Evolutionary conservation across 2,329 filamentous ascomycete genomes (phyloP), one percentile per base, ranked within the genome.

Genomic region (Didymella keratinophila): DNA sequence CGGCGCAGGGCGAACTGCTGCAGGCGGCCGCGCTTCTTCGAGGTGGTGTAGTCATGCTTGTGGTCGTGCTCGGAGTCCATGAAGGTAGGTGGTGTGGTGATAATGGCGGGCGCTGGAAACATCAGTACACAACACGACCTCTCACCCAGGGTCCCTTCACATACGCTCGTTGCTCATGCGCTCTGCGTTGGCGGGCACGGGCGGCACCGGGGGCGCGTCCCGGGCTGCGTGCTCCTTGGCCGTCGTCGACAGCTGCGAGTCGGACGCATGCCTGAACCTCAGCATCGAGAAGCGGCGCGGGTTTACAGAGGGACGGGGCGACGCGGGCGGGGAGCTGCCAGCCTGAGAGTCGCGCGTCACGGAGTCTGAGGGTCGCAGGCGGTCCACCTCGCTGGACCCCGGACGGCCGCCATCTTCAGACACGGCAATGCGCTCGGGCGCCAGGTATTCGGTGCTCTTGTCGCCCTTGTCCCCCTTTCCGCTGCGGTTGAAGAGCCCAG

Each of bases 231-330:
- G 88, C 69, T 89, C 86, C 74, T 89, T 93, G 51, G 89, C 89
- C 74, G 87, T 86, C 28, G 87, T 82, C 11, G 92, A 92, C 61
- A 98, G 80, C 76, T 97, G 93, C 49, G 93, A 90, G 79, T 98
- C 94, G 9, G 93, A 97, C 61, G 92, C 93, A 84, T 97, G 93
- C 71, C 93, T 90, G 76, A 95, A 93, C 72, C 89, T 89, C 79
- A 97, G 81, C 77, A 96, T 77, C 70, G 83, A 87, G 75, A 89
- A 87, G 56, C 85, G 80, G 65, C 84, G 78, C 58, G 78, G 78
- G 64, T 43, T 25, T 6, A 71, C 76, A 45, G 73, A 72, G 65
- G 71, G 68, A 41, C 75, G 67, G 45, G 75, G 70, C 53, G 75
- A 71, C 43, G 75, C 36, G 18, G 36, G n/a, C 36, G 36, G 36